Conservation (phyloP, 2,329 filamentous ascomycete species). For the Lasiodiplodia hormozganensis region DNA sequence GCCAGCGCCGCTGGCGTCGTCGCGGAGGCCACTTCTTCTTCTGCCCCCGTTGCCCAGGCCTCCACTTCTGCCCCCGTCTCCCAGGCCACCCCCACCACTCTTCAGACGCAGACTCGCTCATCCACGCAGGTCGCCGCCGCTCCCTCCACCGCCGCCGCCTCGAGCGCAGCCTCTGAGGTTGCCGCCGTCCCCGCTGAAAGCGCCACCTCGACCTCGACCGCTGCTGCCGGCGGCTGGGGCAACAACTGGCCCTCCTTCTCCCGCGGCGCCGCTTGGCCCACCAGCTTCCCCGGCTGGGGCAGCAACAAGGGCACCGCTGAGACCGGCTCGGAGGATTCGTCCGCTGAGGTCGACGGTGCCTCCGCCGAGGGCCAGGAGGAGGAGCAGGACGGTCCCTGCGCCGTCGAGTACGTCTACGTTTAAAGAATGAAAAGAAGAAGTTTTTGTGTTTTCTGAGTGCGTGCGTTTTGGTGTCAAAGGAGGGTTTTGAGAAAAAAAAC, state of each 20-base stretch:
- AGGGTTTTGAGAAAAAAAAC: background rate
- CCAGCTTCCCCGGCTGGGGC: constrained; percentile 1
- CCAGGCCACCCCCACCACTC: constrained; percentile 22
- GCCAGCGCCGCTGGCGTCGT: constrained; percentile 12
- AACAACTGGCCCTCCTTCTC: constrained; percentile 17
- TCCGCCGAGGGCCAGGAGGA: constrained; percentile 1
- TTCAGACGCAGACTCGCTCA: constrained; percentile 28
- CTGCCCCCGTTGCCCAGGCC: constrained; percentile 16
- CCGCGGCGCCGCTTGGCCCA: constrained; percentile 8
- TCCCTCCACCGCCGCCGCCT: constrained; percentile 21
- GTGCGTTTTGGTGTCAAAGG: no score
- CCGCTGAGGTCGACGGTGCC: background rate
- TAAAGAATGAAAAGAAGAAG: background rate
- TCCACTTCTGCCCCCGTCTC: constrained; percentile 9
- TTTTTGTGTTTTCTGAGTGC: background rate
- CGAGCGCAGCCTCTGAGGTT: constrained; percentile 12
- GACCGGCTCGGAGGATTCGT: no score
- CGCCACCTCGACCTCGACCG: background rate
- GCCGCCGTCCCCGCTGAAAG: constrained; percentile 1
- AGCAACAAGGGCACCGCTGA: background rate
- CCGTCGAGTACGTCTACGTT: constrained; percentile 23
- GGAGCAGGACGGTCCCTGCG: constrained; percentile 16
- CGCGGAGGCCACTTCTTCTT: constrained; percentile 11
- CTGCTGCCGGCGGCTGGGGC: background rate
- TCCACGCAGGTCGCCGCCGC: constrained; percentile 25